These are phyloP conservation scores for Cryomyces minteri DNA, from an alignment of 495 filamentous ascomycete species.

Conservation along the genomic window DNA sequence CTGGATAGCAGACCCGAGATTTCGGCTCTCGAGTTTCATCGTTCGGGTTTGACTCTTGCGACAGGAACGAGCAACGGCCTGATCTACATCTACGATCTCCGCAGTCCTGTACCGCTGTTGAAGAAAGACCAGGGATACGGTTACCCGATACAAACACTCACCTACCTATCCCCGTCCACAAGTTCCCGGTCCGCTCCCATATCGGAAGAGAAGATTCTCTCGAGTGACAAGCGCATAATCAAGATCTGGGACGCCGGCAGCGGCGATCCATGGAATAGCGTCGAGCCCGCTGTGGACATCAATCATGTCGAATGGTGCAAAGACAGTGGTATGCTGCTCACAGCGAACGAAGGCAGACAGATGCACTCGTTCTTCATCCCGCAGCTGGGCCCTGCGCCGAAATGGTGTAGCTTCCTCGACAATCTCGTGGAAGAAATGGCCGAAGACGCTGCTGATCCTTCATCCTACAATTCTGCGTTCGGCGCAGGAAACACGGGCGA, in stretches of 20 bases:
- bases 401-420: conserved; percentile 93
- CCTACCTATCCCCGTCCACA: conserved; percentile 62
- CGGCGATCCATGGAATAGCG: conserved; percentile 79
- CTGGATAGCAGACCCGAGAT: conserved; percentile 41
- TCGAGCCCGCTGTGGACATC: conserved; percentile 86
- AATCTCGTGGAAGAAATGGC: conserved; percentile 98
- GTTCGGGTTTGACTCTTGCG: conserved; percentile 68
- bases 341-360: conserved; percentile 84
- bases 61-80: conserved; percentile 79
- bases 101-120: conserved; percentile 66
- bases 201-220: conserved; percentile 70
- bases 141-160: conserved; percentile 77
- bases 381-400: conserved; percentile 76
- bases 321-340: conserved; percentile 79
- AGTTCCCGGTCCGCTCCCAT: conserved; percentile 33
- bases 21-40: conserved; percentile 72
- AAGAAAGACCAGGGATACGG: conserved; percentile 94
- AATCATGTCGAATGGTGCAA: conserved; percentile 80
- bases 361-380: conserved; percentile 95
- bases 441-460: conserved; percentile 52
- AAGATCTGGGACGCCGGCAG: conserved; percentile 82
- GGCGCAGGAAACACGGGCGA: conserved; percentile 37
- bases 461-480: conserved; percentile 31
- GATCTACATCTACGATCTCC: conserved; percentile 84
- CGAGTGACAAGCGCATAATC: conserved; percentile 85